Percentiles rank a stretch among this genome's conserved stretches.
These are phyloP conservation scores for Setomelanomma holmii DNA, from an alignment of 2,329 filamentous ascomycete genomes.

Conservation along the genomic window DNA sequence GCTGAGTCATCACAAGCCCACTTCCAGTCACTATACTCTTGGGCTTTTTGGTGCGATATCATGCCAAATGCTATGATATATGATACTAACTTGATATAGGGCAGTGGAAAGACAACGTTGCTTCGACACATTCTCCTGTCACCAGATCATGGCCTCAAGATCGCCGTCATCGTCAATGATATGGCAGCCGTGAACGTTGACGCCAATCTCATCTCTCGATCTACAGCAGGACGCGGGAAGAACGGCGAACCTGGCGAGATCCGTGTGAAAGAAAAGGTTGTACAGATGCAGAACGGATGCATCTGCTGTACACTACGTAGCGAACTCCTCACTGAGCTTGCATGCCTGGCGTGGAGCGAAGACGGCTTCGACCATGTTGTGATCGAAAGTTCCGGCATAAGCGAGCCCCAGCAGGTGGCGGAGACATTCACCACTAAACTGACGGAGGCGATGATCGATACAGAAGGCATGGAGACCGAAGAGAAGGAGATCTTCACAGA, in stretches of 20 bases:
- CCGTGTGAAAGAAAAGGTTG: constrained; percentile 68
- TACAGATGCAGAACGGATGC: constrained; percentile 73
- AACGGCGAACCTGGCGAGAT: constrained; percentile 46
- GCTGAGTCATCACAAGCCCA: constrained; percentile 36
- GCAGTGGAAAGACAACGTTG: constrained; percentile 74
- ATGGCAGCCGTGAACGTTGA: constrained; percentile 70
- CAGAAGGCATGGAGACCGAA: constrained; percentile 51
- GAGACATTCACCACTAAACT: constrained; percentile 70
- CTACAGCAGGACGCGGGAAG: constrained; percentile 42
- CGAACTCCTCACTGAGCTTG: constrained; percentile 73
- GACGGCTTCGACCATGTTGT: constrained; percentile 74
- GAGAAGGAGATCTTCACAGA: constrained; percentile 55
- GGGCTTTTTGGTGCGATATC: constrained; percentile 60
- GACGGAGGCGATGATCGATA: constrained; percentile 56
- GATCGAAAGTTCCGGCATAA: constrained; percentile 75
- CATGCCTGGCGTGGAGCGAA: constrained; percentile 64
- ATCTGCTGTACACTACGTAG: constrained; percentile 79
- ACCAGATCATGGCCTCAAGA: constrained; percentile 68
- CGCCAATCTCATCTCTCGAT: constrained; percentile 64
- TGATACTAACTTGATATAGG: constrained; percentile 51
- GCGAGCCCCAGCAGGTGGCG: constrained; percentile 75
- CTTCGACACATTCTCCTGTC: constrained; percentile 72
- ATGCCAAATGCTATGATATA: background rate
- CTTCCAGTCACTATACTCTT: constrained; percentile 68
- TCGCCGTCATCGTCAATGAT: constrained; percentile 77